Conservation (phyloP, 768 basidiomycete genomes). For the Pholiota conissans region DNA sequence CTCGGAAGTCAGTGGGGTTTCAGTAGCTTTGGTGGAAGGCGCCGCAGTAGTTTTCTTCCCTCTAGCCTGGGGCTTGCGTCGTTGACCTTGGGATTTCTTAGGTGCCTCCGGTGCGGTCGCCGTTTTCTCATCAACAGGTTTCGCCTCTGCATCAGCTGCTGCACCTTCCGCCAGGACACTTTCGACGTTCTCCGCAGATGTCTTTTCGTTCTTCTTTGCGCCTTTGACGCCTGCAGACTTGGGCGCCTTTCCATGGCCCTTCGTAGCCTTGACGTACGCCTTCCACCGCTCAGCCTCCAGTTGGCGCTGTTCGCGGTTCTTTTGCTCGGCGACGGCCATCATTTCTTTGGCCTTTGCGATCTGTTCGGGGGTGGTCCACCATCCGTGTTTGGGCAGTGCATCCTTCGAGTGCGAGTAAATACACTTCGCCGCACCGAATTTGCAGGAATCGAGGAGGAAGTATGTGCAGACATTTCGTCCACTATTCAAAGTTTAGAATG, state of each 20-base stretch:
- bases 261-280: constrained; percentile 18
- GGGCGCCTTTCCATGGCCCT: constrained; percentile 10
- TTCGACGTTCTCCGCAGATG: neutral
- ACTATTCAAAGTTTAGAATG: constrained; percentile 26
- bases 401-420: constrained; percentile 48
- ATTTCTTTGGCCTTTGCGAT: constrained; percentile 28
- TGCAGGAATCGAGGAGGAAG: constrained; percentile 35
- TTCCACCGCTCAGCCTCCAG: constrained; percentile 20
- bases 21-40: neutral
- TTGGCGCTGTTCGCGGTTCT: constrained; percentile 18
- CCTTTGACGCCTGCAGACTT: constrained; percentile 13
- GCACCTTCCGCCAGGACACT: neutral
- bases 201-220: neutral
- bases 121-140: neutral
- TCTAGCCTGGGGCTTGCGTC: constrained; percentile 1
- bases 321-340: constrained; percentile 25
- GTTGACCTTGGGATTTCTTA: neutral
- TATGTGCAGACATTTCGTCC: constrained; percentile 48
- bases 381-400: constrained; percentile 43
- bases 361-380: constrained; percentile 41
- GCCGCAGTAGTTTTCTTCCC: constrained; percentile 4
- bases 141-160: neutral
- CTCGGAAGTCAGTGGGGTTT: neutral
- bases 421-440: constrained; percentile 38
- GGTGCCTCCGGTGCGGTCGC: neutral